Conservation (phyloP, 2,329 filamentous ascomycete genomes). For the Basipetospora chlamydospora region DNA sequence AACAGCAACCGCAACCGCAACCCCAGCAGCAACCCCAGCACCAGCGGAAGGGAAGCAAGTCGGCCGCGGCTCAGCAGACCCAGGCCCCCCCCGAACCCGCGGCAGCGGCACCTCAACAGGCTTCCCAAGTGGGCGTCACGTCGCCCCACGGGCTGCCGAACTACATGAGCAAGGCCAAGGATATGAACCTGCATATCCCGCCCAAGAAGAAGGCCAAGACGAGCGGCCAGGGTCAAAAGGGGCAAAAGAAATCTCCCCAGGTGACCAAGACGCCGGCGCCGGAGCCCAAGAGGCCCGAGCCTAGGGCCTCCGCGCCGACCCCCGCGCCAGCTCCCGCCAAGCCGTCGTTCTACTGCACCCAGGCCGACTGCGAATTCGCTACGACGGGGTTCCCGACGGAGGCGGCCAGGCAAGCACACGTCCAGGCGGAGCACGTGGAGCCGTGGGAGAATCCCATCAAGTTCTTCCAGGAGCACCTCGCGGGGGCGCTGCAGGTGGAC, state of each 20-base stretch:
- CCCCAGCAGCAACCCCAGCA: slow-evolving; percentile 11
- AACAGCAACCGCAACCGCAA: slow-evolving; percentile 17
- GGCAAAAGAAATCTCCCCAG: slow-evolving; percentile 36
- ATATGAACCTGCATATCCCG: slow-evolving; percentile 43
- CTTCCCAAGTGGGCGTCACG: slow-evolving; percentile 37
- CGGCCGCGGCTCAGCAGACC: slow-evolving; percentile 7
- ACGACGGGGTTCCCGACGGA: slow-evolving; percentile 36
- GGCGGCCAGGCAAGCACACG: slow-evolving; percentile 36
- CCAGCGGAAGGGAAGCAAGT: slow-evolving; percentile 11
- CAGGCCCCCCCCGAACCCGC: slow-evolving; percentile 1
- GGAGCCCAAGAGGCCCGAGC: slow-evolving; percentile 9
- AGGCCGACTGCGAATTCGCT: slow-evolving; percentile 38
- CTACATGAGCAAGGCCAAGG: slow-evolving; percentile 34
- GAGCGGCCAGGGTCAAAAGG: slow-evolving; percentile 25
- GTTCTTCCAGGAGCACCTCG: slow-evolving; percentile 36
- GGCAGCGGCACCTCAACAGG: slow-evolving; percentile 33
- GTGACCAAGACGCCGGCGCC: slow-evolving; percentile 9
- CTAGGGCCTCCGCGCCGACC: no score
- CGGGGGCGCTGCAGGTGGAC: slow-evolving; percentile 35
- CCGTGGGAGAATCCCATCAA: slow-evolving; percentile 39
- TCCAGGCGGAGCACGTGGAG: slow-evolving; percentile 44
- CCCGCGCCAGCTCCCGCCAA: no score
- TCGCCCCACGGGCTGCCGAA: slow-evolving; percentile 46
- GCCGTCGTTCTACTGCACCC: slow-evolving; percentile 34
- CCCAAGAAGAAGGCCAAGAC: slow-evolving; percentile 44